These are phyloP conservation scores for Hylodesmum podocarpum DNA, from an alignment of 306 rosid species.

Conservation along the genomic window DNA sequence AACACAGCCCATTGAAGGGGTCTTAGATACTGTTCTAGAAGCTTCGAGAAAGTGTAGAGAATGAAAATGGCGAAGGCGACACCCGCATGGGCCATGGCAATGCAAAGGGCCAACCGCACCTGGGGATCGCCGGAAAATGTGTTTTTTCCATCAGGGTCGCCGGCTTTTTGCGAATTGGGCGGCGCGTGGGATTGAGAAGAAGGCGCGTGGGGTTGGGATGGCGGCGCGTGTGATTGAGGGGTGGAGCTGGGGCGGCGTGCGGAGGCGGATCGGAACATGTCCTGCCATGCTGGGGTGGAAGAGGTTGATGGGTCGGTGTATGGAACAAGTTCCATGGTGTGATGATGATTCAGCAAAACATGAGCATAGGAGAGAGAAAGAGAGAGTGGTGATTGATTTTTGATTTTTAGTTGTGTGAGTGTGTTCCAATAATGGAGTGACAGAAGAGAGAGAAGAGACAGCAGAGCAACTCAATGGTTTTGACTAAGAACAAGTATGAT, in stretches of 20 bases:
- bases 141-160: conserved; percentile 43
- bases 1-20: conserved; percentile 95
- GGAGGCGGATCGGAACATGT: conserved; percentile 95
- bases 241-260: conserved; percentile 44
- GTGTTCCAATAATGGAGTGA: conserved; percentile 15
- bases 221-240: conserved; percentile 27
- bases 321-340: conserved; percentile 71
- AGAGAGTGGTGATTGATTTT: background rate
- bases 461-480: background rate
- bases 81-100: conserved; percentile 96
- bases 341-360: conserved; percentile 11
- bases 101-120: conserved; percentile 81
- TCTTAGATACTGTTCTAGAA: conserved; percentile 71
- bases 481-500: background rate
- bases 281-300: conserved; percentile 80
- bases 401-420: background rate
- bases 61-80: conserved; percentile 74
- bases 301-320: conserved; percentile 55
- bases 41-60: conserved; percentile 62
- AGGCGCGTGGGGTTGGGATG: background rate
- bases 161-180: background rate
- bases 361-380: background rate
- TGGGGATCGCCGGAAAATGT: conserved; percentile 75
- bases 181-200: conserved; percentile 8
- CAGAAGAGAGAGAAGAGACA: background rate